phyloP scores from a whole-genome alignment of 306 rosid species.

The Dalbergia cochinchinensis region DNA sequence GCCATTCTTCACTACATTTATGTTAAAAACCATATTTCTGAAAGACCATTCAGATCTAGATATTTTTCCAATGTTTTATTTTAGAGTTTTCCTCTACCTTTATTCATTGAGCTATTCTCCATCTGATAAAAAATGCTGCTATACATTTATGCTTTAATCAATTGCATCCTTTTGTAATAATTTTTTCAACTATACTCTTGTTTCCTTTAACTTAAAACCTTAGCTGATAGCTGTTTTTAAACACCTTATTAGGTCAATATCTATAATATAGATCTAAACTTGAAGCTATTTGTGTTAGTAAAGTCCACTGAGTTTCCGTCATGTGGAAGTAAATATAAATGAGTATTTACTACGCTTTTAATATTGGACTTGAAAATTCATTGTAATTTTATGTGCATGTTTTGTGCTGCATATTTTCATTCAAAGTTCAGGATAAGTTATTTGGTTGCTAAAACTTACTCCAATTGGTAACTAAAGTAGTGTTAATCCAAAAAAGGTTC shows the following conservation, averaged over 20 bases:
- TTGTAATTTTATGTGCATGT: not conserved
- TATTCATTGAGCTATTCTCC: too few relatives aligned
- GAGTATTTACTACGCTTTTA: too few relatives aligned
- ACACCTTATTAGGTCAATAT: constrained; percentile 5
- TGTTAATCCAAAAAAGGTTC: constrained; percentile 17
- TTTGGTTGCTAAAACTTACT: not conserved
- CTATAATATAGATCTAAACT: not conserved
- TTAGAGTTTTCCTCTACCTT: too few relatives aligned
- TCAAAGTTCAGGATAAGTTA: too few relatives aligned
- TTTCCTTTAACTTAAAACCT: not conserved
- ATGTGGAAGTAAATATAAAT: too few relatives aligned
- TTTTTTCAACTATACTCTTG: not conserved
- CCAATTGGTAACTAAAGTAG: not conserved
- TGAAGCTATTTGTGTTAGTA: constrained; percentile 24
- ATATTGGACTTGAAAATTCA: not conserved
- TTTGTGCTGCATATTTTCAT: not conserved
- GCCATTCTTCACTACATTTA: too few relatives aligned
- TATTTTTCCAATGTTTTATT: too few relatives aligned
- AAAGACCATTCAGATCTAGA: too few relatives aligned
- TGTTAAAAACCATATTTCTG: too few relatives aligned
- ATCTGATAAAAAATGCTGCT: not conserved
- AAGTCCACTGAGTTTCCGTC: constrained; percentile 5
- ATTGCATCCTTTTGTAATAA: constrained; percentile 14
- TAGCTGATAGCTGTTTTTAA: not conserved
- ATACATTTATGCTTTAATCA: not conserved